phyloP scores from a whole-genome alignment of 805 yeast genomes.

The Wickerhamomyces subpelliculosus region DNA sequence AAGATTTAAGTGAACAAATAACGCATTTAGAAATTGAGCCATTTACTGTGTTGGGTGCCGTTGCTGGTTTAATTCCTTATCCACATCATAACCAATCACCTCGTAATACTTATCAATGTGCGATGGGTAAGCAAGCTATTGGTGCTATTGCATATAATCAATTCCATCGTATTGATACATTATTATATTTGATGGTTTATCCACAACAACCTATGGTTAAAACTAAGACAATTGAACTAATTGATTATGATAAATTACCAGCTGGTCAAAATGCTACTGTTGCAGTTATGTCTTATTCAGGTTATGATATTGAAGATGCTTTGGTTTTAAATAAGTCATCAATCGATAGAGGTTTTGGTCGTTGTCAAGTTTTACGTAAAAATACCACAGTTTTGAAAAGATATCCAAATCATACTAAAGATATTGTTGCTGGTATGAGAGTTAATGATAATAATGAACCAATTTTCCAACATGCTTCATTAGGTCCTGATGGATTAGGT shows the following conservation, averaged over 20 bases:
- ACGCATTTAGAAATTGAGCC: slow-evolving; percentile 97
- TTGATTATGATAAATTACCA: slow-evolving; percentile 92
- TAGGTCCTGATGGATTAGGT: slow-evolving; percentile 94
- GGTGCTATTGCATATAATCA: slow-evolving; percentile 98
- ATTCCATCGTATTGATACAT: slow-evolving; percentile 89
- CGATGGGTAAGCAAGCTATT: slow-evolving; percentile 99
- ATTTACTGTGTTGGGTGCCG: slow-evolving; percentile 87
- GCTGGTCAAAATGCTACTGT: slow-evolving; percentile 99
- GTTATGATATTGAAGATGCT: slow-evolving; percentile 99
- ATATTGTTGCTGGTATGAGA: slow-evolving; percentile 86
- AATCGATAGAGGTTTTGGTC: slow-evolving; percentile 93
- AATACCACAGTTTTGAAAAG: slow-evolving; percentile 85
- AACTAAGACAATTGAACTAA: slow-evolving; percentile 91
- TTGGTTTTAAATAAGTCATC: slow-evolving; percentile 89
- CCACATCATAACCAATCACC: slow-evolving; percentile 93
- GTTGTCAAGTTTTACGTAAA: slow-evolving; percentile 93
- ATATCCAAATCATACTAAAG: slow-evolving; percentile 91
- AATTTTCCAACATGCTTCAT: slow-evolving; percentile 74
- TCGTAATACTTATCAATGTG: slow-evolving; percentile 88
- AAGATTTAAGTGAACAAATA: slow-evolving; percentile 42
- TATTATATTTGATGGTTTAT: slow-evolving; percentile 92
- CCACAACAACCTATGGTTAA: slow-evolving; percentile 99
- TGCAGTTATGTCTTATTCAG: slow-evolving; percentile 98
- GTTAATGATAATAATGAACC: slow-evolving; percentile 77
- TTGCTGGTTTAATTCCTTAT: slow-evolving; percentile 86